A percentile compares a stretch with the other conserved stretches of the same genome.
These are phyloP conservation scores for Sarcodon sp. DNA, from an alignment of 768 basidiomycete species.

Conservation along the genomic window DNA sequence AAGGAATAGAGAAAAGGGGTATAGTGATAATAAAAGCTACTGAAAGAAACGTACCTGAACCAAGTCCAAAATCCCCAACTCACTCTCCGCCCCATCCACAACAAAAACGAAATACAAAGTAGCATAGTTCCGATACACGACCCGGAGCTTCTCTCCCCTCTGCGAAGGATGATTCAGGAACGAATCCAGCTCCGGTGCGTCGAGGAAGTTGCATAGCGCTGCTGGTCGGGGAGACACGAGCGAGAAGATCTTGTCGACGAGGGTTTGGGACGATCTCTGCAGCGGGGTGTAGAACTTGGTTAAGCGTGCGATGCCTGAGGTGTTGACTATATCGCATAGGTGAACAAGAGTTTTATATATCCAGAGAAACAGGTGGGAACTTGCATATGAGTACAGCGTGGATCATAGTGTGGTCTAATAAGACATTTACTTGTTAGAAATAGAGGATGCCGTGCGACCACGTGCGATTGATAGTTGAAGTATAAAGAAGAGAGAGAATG, in stretches of 20 bases:
- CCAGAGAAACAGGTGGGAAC: slow-evolving; percentile 3
- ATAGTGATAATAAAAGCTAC: no score
- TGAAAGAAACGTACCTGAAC: slow-evolving; percentile 61
- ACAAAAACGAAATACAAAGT: slow-evolving; percentile 97
- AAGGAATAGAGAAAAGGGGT: no score
- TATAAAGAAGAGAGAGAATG: no score
- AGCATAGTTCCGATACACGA: slow-evolving; percentile 93
- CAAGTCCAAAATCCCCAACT: slow-evolving; percentile 89
- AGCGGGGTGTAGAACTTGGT: slow-evolving; percentile 85
- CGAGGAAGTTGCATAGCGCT: slow-evolving; percentile 90
- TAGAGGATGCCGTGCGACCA: no score
- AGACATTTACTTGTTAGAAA: not conserved
- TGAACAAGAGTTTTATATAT: not conserved
- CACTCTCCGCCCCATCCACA: slow-evolving; percentile 92
- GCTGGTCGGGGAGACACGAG: slow-evolving; percentile 74
- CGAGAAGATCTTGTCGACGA: slow-evolving; percentile 84
- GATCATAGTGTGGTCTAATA: slow-evolving; percentile 36
- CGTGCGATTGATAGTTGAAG: no score
- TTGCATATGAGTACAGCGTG: slow-evolving; percentile 81
- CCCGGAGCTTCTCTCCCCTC: slow-evolving; percentile 54
- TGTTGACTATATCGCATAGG: slow-evolving; percentile 57
- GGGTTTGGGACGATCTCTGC: slow-evolving; percentile 48
- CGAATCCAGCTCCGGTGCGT: slow-evolving; percentile 76
- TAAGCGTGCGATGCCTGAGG: slow-evolving; percentile 73
- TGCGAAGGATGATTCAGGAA: slow-evolving; percentile 44